Base-by-base conservation (phyloP, 768 basidiomycete genomes). In the Dendrothele bispora region DNA sequence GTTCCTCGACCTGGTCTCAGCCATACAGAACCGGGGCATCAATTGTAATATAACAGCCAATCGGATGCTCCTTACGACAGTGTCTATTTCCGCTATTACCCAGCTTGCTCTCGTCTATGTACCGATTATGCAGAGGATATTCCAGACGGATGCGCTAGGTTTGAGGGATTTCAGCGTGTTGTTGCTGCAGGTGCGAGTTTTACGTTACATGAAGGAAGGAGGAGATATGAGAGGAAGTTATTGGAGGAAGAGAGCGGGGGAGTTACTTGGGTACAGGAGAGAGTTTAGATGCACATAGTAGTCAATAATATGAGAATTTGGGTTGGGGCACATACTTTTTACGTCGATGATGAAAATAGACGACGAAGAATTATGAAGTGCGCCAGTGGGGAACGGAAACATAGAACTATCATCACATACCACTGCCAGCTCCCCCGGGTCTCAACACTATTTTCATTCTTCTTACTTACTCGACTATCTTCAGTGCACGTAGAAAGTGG, bases 1-100 rank as follows among this genome's bases (percentile, higher is more conserved):
- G 49, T 91, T 98, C 75, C 86, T 98, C 52, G 95, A 98, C 67
- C 82, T 98, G 36, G 88, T 93, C 8, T 98, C 94, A 30, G 95
- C 95, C 1, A 67, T 97, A 26, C 95, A 98, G 64, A 95, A 91
- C 65, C 90, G 95, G 45, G 93, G 93, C 10, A 79, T 98, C 14
- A 84, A 86, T 35, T 95, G 93, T 56, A 85, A 83, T 5, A 61
- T 98, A 25, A 70, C 82, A 48, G 85, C 86, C 60, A 98, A 98
- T 74, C 79, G 78, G 59, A 95, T 98, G 91, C 76, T 98, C 49
- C 68, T 95, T 52, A 74, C 83, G 53, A 98, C 95, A 0, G 91
- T 97, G 39, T 88, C 85, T 4, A 75, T 88, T 46, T 97, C 95
- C 20, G 86, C 91, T 61, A 29, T 94, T 52, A 84, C 85, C 34